Conservation (phyloP, 768 basidiomycete genomes). For the Dioszegia hungarica region DNA sequence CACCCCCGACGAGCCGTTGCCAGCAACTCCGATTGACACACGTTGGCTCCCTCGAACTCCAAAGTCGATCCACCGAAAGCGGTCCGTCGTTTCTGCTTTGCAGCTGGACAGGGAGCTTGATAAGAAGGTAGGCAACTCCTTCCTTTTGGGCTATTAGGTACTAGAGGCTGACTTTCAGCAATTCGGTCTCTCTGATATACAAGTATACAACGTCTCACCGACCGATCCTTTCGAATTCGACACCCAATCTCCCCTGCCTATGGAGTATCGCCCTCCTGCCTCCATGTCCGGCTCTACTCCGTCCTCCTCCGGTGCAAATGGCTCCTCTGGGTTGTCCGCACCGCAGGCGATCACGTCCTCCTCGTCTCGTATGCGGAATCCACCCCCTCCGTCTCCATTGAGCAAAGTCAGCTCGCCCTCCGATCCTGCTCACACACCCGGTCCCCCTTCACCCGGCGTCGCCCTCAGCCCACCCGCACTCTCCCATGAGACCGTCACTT, state of each 20-base stretch:
- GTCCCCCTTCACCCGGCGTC: not conserved
- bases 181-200: conserved; percentile 18
- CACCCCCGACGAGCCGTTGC: not conserved
- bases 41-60: not conserved
- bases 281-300: not conserved
- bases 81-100: not conserved
- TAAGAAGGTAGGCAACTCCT: conserved; percentile 4
- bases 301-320: too few species aligned
- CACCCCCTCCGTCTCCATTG: conserved; percentile 36
- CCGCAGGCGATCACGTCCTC: not conserved
- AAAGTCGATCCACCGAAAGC: not conserved
- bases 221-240: conserved; percentile 4
- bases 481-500: conserved; percentile 37
- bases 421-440: not conserved
- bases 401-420: conserved; percentile 19
- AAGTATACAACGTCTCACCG: conserved; percentile 13
- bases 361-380: conserved; percentile 17
- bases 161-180: conserved; percentile 9
- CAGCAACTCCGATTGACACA: too few species aligned
- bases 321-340: not conserved
- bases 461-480: conserved; percentile 1
- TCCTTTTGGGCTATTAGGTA: too few species aligned
- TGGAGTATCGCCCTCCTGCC: not conserved
- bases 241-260: not conserved
- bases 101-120: conserved; percentile 10